phyloP scores from a whole-genome alignment of 2,329 filamentous ascomycete genomes.

The Elsinoe arachidis region DNA sequence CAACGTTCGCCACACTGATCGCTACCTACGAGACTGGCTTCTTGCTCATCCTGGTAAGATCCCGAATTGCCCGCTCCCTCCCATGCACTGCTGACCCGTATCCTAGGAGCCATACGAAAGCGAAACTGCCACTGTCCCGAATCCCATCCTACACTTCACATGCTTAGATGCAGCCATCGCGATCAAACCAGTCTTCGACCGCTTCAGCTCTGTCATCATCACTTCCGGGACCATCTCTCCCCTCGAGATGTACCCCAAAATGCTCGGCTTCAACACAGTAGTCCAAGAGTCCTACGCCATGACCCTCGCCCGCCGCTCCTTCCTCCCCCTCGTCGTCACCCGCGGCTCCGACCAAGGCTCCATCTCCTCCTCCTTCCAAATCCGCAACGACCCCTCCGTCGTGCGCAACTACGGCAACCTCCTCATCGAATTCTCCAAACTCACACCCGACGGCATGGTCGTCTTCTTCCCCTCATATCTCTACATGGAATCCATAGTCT shows the following conservation, averaged over 20 bases:
- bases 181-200: conserved; percentile 94
- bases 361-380: conserved; percentile 88
- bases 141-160: conserved; percentile 93
- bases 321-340: conserved; percentile 95
- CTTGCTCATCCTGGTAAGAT: conserved; percentile 68
- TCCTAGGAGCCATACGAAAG: conserved; percentile 80
- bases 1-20: conserved; percentile 90
- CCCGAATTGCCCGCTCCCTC: neutral
- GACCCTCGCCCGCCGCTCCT: conserved; percentile 89
- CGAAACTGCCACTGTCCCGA: conserved; percentile 88
- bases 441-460: conserved; percentile 95
- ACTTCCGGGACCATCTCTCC: conserved; percentile 96
- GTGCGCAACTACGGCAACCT: conserved; percentile 93
- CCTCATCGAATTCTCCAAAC: conserved; percentile 87
- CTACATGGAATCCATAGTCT: conserved; percentile 99
- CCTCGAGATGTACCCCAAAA: conserved; percentile 97
- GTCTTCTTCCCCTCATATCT: conserved; percentile 98
- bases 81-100: neutral
- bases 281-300: conserved; percentile 96
- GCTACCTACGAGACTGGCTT: conserved; percentile 97
- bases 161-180: conserved; percentile 96
- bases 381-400: conserved; percentile 92
- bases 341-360: conserved; percentile 88
- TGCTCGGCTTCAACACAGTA: conserved; percentile 87
- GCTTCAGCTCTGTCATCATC: conserved; percentile 96